Evolutionary conservation across 176 grass and related monocot species (phyloP).

Genomic region (Triticum urartu): DNA sequence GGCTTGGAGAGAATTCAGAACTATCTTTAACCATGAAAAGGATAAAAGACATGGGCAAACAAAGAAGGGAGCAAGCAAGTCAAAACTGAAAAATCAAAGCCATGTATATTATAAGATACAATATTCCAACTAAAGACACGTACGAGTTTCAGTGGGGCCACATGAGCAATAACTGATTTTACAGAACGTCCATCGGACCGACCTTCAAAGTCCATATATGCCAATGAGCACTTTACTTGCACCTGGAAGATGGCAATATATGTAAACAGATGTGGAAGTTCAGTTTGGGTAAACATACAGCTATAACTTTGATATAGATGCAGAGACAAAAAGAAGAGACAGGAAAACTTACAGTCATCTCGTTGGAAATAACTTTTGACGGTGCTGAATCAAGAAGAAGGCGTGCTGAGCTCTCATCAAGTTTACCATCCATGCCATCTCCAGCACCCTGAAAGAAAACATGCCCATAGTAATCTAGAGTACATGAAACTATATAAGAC

Average conservation of each 20-base stretch:
- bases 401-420: slow-evolving; percentile 85
- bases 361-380: slow-evolving; percentile 88
- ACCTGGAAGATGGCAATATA: slow-evolving; percentile 54
- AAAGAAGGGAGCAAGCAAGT: slow-evolving; percentile 15
- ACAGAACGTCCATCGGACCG: slow-evolving; percentile 90
- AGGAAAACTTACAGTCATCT: slow-evolving; percentile 70
- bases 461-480: slow-evolving; percentile 28
- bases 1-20: slow-evolving; percentile 13
- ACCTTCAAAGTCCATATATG: slow-evolving; percentile 99
- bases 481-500: slow-evolving; percentile 16
- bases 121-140: slow-evolving; percentile 7
- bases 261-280: neutral
- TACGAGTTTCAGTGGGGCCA: slow-evolving; percentile 96
- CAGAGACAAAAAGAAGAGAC: slow-evolving; percentile 6
- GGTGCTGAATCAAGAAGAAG: slow-evolving; percentile 81
- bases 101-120: slow-evolving; percentile 2
- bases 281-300: neutral
- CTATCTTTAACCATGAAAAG: neutral
- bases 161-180: slow-evolving; percentile 92
- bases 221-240: slow-evolving; percentile 88
- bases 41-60: neutral
- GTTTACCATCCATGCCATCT: slow-evolving; percentile 78
- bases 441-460: slow-evolving; percentile 58
- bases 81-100: slow-evolving; percentile 29
- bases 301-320: neutral